Base-by-base conservation (phyloP, 2,329 filamentous ascomycete genomes). In the Fusarium incarnatum region DNA sequence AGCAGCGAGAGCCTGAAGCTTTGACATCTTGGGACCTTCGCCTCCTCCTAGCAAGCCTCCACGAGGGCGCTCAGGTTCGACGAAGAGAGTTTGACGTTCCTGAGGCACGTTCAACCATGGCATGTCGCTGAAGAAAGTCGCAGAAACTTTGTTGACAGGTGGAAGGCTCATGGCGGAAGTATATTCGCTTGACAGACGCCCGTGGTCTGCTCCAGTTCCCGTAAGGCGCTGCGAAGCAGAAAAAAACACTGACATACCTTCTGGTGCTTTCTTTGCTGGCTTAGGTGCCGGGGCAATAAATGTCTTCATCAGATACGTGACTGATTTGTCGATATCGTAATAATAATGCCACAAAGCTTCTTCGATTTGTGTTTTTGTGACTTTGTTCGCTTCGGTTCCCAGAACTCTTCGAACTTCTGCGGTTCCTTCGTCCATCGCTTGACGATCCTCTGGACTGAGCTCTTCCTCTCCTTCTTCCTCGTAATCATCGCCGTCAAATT, bases 341-440 rank as follows among this genome's bases (percentile, higher is more conserved):
- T 95, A 98, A 80, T 98, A 98, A 80, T 99, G 89, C 94, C 94
- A 98, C 18, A 99, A 81, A 0, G 94, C 88, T 66, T 98, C 95
- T 78, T 97, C 89, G 67, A 98, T 95, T 77, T 97, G 91, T 40
- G 76, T 79, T 47, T 79, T 81, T 37, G 85, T 87, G 73, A 91
- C 85, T 66, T 87, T 89, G 69, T 81, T 81, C 32, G 85, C 83
- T 64, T 88, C 84, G 12, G 82, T 79, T 9, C 89, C 91, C n/a
- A 97, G 83, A 11, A 86, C 85, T 66, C 84, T 84, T 62, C 88
- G 86, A 37, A 97, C 91, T 69, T 90, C 85, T 41, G 85, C 83
- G 1, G 91, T 93, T 53, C 90, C 91, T 41, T 87, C 80, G 41
- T 86, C 85, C 86, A 97, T 87, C 15, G 81, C 78, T 11, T 76